Conservation (phyloP, 345 rosid genomes). For the Zanthoxylum bungeanum region DNA sequence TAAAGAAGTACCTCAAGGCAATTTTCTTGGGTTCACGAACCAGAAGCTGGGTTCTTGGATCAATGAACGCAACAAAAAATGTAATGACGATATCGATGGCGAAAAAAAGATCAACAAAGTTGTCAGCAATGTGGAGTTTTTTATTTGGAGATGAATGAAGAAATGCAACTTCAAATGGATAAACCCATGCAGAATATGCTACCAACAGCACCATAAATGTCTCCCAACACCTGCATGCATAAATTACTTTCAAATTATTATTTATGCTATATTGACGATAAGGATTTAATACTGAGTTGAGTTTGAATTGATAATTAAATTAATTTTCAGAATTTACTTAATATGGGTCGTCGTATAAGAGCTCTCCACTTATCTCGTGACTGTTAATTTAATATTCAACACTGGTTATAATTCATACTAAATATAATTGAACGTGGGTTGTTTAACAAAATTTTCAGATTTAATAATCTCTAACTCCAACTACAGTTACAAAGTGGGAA, state of each 20-base stretch:
- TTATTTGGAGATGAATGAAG: constrained; percentile 36
- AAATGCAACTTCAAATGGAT: constrained; percentile 79
- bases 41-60: constrained; percentile 64
- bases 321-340: too few species aligned
- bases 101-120: constrained; percentile 74
- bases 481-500: not conserved
- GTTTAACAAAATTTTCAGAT: too few species aligned
- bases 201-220: constrained; percentile 78
- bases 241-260: too few species aligned
- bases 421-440: too few species aligned
- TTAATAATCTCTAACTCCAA: not conserved
- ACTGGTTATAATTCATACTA: too few species aligned
- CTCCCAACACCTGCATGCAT: constrained; percentile 73
- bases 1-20: constrained; percentile 51
- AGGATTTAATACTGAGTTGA: too few species aligned
- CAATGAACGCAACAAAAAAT: constrained; percentile 74
- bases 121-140: constrained; percentile 57
- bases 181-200: constrained; percentile 82
- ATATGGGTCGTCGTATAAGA: too few species aligned
- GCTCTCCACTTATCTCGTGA: too few species aligned
- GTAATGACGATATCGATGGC: constrained; percentile 74
- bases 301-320: too few species aligned
- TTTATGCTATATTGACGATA: too few species aligned
- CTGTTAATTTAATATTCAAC: too few species aligned
- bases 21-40: constrained; percentile 57